These are phyloP conservation scores for Nissolia schottii DNA, from an alignment of 306 rosid species.

Conservation along the genomic window DNA sequence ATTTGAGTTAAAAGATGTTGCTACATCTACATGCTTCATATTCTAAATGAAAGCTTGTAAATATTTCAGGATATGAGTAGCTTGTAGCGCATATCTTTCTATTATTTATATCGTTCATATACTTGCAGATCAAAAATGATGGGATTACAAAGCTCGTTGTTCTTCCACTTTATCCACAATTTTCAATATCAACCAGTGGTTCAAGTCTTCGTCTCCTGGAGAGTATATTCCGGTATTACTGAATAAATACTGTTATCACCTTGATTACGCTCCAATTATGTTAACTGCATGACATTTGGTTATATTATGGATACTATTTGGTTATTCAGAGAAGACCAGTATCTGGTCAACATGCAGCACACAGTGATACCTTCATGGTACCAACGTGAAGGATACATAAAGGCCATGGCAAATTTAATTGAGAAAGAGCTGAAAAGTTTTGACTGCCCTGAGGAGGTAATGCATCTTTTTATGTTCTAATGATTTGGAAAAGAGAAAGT, in stretches of 20 bases:
- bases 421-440: conserved; percentile 62
- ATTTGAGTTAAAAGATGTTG: background rate
- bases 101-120: background rate
- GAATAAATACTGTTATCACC: background rate
- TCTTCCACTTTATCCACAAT: conserved; percentile 91
- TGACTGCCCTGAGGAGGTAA: conserved; percentile 55
- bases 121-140: conserved; percentile 66
- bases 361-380: conserved; percentile 93
- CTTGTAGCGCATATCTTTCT: background rate
- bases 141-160: conserved; percentile 78
- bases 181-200: conserved; percentile 90
- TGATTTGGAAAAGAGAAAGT: background rate
- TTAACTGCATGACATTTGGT: conserved; percentile 1
- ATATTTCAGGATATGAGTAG: background rate
- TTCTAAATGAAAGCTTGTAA: background rate
- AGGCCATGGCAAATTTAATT: conserved; percentile 82
- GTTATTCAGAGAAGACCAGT: conserved; percentile 71
- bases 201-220: conserved; percentile 85
- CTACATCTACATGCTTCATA: conserved; percentile 1
- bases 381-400: conserved; percentile 87
- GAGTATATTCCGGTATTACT: conserved; percentile 67
- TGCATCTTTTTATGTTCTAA: background rate
- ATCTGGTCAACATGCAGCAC: conserved; percentile 89
- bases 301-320: conserved; percentile 16
- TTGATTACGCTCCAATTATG: background rate